Evolutionary conservation across 768 basidiomycete genomes (phyloP).

Genomic region (Macrolepiota fuliginosa): DNA sequence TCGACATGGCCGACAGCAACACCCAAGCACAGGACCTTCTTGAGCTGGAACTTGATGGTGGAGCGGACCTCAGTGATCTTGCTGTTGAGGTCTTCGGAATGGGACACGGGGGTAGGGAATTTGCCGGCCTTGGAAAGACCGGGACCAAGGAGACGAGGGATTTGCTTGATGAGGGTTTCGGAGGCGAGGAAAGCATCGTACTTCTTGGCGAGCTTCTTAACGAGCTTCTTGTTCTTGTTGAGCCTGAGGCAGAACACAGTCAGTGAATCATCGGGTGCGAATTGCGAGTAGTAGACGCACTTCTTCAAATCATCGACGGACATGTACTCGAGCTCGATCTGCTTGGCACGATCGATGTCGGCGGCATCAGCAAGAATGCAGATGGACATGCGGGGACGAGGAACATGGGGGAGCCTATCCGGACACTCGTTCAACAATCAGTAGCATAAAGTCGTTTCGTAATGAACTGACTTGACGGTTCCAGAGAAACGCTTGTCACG

Average conservation of each 20-base stretch:
- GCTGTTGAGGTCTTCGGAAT: constrained; percentile 83
- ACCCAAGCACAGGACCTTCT: constrained; percentile 98
- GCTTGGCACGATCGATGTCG: constrained; percentile 98
- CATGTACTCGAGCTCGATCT: constrained; percentile 98
- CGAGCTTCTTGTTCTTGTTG: constrained; percentile 99
- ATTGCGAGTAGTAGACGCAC: constrained; percentile 38
- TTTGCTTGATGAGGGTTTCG: constrained; percentile 98
- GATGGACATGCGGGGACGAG: constrained; percentile 98
- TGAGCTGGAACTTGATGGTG: constrained; percentile 99
- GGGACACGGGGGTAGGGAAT: constrained; percentile 96
- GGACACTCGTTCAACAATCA: constrained; percentile 12
- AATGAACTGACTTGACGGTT: constrained; percentile 78
- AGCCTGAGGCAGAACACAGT: constrained; percentile 45
- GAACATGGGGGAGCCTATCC: constrained; percentile 89
- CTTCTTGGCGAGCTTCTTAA: constrained; percentile 99
- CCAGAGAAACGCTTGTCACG: constrained; percentile 99
- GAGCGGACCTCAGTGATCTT: constrained; percentile 96
- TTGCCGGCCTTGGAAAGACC: constrained; percentile 99
- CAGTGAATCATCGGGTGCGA: neutral
- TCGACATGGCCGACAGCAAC: constrained; percentile 97
- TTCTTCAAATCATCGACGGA: constrained; percentile 99
- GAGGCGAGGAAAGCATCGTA: constrained; percentile 99
- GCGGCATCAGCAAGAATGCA: constrained; percentile 99
- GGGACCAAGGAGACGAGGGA: constrained; percentile 98
- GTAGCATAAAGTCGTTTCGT: neutral